These are phyloP conservation scores for Spirogloea muscicola DNA, from an alignment of 139 green algal genomes.

Conservation along the genomic window DNA sequence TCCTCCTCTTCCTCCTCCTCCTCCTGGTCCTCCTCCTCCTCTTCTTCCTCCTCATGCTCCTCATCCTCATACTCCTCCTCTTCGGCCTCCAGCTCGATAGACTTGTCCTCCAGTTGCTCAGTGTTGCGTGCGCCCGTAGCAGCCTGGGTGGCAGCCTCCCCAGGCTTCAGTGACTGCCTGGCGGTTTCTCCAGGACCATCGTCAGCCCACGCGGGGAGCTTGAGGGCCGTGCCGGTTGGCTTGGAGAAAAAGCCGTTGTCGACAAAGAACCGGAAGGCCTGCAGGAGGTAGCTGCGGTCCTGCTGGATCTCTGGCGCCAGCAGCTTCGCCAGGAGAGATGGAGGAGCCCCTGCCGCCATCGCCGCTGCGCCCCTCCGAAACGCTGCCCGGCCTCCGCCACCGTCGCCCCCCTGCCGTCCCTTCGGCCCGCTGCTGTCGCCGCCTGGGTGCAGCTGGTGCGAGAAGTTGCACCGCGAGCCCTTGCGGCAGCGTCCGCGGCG, in stretches of 20 bases:
- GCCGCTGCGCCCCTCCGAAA: too few species aligned
- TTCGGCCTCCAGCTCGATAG: too few species aligned
- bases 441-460: too few species aligned
- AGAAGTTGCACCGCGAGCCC: slow-evolving; percentile 17
- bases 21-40: neutral
- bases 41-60: neutral
- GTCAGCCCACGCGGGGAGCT: slow-evolving; percentile 6
- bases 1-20: neutral
- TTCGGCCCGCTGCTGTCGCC: too few species aligned
- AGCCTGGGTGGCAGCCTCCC: too few species aligned
- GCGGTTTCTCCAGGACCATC: neutral
- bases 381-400: too few species aligned
- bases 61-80: neutral
- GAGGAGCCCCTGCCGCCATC: neutral
- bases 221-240: neutral
- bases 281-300: slow-evolving; percentile 58
- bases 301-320: slow-evolving; percentile 53
- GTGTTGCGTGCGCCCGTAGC: too few species aligned
- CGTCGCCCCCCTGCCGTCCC: too few species aligned
- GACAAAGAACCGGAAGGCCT: slow-evolving; percentile 61
- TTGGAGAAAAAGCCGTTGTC: slow-evolving; percentile 57
- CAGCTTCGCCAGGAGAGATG: slow-evolving; percentile 60
- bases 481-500: slow-evolving; percentile 29
- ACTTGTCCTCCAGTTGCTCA: too few species aligned
- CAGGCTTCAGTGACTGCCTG: too few species aligned